phyloP scores from a whole-genome alignment of 2,329 filamentous ascomycete species.

The Diplodia mutila region DNA sequence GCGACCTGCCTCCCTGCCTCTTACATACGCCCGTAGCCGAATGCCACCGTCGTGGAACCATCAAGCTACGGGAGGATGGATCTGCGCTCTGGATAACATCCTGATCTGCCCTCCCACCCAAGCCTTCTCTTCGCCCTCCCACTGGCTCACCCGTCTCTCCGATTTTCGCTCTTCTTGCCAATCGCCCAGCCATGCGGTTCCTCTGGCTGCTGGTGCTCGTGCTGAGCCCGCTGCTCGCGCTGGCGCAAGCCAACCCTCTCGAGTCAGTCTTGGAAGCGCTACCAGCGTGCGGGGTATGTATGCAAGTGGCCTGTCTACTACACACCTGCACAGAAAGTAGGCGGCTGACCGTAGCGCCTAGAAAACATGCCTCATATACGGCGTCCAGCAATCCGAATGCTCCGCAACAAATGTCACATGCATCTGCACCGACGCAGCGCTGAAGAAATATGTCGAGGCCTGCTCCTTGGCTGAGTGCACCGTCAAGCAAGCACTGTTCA shows the following conservation, averaged over 20 bases:
- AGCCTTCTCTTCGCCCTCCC: neutral
- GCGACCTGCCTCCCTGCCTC: neutral
- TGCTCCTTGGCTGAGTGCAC: conserved; percentile 10
- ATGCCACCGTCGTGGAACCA: neutral
- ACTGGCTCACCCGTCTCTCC: neutral
- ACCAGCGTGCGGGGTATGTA: conserved; percentile 20
- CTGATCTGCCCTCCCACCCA: neutral
- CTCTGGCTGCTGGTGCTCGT: conserved; percentile 16
- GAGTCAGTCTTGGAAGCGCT: conserved; percentile 19
- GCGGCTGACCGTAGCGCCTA: neutral
- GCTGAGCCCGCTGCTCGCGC: neutral
- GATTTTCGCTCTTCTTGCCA: neutral
- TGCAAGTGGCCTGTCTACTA: neutral
- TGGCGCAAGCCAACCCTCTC: conserved; percentile 3
- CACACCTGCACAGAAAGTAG: neutral
- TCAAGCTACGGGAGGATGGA: neutral
- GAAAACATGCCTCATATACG: conserved; percentile 10
- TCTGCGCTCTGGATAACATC: neutral
- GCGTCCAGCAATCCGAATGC: conserved; percentile 4
- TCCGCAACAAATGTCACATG: conserved; percentile 18
- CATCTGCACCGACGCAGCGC: conserved; percentile 18
- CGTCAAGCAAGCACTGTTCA: conserved; percentile 30
- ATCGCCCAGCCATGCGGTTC: neutral
- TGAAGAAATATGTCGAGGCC: conserved; percentile 13
- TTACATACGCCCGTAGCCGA: conserved; percentile 11